These are phyloP conservation scores for Fusarium nelsonii DNA, from an alignment of 2,329 filamentous ascomycete species.

Conservation along the genomic window DNA sequence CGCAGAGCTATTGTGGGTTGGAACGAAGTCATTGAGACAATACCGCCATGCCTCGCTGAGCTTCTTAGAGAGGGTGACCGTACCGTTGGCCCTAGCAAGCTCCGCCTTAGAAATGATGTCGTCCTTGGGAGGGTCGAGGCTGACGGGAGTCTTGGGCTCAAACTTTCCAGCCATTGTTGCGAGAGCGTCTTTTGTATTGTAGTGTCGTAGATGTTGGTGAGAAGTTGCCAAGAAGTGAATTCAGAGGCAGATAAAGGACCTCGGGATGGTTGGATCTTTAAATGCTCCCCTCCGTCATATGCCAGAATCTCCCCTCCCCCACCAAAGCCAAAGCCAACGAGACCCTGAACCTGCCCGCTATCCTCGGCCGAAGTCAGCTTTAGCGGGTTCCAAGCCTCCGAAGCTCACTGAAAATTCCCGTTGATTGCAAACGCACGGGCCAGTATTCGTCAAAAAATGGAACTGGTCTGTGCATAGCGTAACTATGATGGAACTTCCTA, in stretches of 20 bases:
- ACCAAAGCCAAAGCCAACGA: constrained; percentile 27
- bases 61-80: constrained; percentile 49
- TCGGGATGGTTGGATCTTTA: constrained; percentile 13
- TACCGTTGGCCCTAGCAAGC: constrained; percentile 86
- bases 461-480: constrained; percentile 39
- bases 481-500: constrained; percentile 27
- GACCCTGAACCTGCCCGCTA: constrained; percentile 20
- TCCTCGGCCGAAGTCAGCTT: constrained; percentile 25
- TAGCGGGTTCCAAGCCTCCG: constrained; percentile 1
- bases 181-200: constrained; percentile 1
- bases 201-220: background rate
- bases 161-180: constrained; percentile 72
- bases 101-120: constrained; percentile 86
- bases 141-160: constrained; percentile 80
- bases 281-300: constrained; percentile 43
- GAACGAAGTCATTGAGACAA: background rate
- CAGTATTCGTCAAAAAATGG: constrained; percentile 35
- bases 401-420: constrained; percentile 17
- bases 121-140: constrained; percentile 85
- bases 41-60: background rate
- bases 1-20: background rate
- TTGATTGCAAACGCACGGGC: constrained; percentile 37
- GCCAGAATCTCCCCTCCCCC: constrained; percentile 21
- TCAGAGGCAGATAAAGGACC: background rate
- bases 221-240: constrained; percentile 1